phyloP scores from a whole-genome alignment of 2,329 filamentous ascomycete genomes.

The Botrytis fragariae region DNA sequence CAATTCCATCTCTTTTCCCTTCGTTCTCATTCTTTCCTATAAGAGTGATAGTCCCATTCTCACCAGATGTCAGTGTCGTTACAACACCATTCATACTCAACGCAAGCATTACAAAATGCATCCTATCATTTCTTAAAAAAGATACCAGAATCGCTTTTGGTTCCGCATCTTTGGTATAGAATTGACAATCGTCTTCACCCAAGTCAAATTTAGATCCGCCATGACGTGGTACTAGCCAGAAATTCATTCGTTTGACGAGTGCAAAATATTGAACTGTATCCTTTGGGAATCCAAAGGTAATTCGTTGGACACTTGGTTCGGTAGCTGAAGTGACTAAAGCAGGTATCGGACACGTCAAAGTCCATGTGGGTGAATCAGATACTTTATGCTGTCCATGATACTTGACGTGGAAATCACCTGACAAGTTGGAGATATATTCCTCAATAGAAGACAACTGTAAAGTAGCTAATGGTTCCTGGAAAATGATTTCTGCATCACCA shows the following conservation, averaged over 20 bases:
- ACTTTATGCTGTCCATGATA: not conserved
- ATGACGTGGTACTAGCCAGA: constrained; percentile 13
- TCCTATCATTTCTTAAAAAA: constrained; percentile 20
- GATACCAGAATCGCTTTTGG: constrained; percentile 22
- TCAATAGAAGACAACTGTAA: not conserved
- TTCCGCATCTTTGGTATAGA: not conserved
- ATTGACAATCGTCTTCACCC: not conserved
- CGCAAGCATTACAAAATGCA: constrained; percentile 22
- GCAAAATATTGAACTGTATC: constrained; percentile 6
- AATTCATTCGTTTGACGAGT: constrained; percentile 7
- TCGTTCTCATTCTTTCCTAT: constrained; percentile 20
- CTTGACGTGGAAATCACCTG: not conserved
- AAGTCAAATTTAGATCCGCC: not conserved
- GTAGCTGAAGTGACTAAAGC: not conserved
- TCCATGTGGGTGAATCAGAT: not conserved
- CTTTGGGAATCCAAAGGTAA: not conserved
- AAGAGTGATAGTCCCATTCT: constrained; percentile 13
- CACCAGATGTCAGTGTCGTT: constrained; percentile 15
- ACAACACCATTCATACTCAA: constrained; percentile 22
- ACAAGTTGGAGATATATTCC: not conserved
- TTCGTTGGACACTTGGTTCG: not conserved
- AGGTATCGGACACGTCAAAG: not conserved
- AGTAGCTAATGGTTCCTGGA: not conserved
- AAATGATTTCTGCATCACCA: constrained; percentile 14
- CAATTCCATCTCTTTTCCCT: not conserved